phyloP scores from a whole-genome alignment of 2,329 filamentous ascomycete genomes.

The Macrophomina pseudophaseolina region DNA sequence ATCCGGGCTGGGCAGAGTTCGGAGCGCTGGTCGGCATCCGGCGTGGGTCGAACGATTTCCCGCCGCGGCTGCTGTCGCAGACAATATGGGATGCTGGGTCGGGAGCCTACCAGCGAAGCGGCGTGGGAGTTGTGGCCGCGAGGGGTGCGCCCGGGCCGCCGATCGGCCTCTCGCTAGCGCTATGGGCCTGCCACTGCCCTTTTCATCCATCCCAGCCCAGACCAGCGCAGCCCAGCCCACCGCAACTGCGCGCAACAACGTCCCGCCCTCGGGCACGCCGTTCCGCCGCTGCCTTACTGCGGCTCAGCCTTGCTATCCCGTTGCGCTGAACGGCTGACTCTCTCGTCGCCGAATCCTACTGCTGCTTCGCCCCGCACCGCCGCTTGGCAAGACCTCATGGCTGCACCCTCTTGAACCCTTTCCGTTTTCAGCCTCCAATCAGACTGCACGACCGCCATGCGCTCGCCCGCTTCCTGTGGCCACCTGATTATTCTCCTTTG shows the following conservation, averaged over 20 bases:
- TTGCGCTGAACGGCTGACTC: background rate
- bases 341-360: background rate
- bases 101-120: no score
- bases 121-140: no score
- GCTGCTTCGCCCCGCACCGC: slow-evolving; percentile 12
- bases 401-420: background rate
- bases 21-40: no score
- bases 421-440: slow-evolving; percentile 2
- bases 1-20: no score
- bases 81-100: no score
- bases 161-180: background rate
- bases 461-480: background rate
- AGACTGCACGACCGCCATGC: slow-evolving; percentile 1
- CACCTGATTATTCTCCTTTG: background rate
- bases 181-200: background rate
- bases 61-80: no score
- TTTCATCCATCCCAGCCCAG: no score
- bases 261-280: background rate
- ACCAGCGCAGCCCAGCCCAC: background rate
- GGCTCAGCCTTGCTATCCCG: background rate
- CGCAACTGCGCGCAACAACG: background rate
- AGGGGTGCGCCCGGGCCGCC: no score
- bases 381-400: background rate
- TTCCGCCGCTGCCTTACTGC: background rate
- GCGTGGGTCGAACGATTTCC: no score